These are phyloP conservation scores for Sphaerobolus stellatus DNA, from an alignment of 1,284 basidiomycete genomes.

Conservation along the genomic window DNA sequence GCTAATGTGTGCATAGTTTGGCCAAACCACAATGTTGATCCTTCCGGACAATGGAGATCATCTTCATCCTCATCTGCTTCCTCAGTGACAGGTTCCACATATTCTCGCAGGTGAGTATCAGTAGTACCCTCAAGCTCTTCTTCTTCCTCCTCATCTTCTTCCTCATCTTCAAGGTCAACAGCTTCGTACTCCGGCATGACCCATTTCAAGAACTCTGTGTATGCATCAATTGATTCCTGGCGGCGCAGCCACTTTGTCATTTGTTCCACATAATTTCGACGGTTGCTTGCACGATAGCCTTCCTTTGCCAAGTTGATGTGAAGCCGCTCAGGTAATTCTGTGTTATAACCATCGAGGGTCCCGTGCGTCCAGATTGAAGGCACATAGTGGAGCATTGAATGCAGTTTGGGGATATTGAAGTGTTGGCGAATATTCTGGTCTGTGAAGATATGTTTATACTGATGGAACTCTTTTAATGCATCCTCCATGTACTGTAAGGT, in stretches of 20 bases:
- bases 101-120: no score
- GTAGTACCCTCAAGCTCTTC: no score
- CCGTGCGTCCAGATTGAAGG: slow-evolving; percentile 7
- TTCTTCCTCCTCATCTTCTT: no score
- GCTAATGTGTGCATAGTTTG: background rate
- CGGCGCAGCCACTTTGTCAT: no score
- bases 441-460: slow-evolving; percentile 17
- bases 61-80: no score
- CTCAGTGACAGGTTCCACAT: no score
- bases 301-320: slow-evolving; percentile 21
- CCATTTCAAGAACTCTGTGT: no score
- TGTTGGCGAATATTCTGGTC: background rate
- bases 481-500: slow-evolving; percentile 12
- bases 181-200: no score
- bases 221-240: no score
- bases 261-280: no score
- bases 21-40: background rate
- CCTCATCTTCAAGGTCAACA: no score
- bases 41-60: no score
- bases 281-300: slow-evolving; percentile 13
- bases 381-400: slow-evolving; percentile 17
- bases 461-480: slow-evolving; percentile 16
- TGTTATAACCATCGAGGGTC: slow-evolving; percentile 14
- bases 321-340: slow-evolving; percentile 17
- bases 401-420: slow-evolving; percentile 24